A percentile compares a stretch with the other conserved stretches of the same genome.
Evolutionary conservation across 2,329 filamentous ascomycete species (phyloP).

Genomic region (Hypoxylon sp.): DNA sequence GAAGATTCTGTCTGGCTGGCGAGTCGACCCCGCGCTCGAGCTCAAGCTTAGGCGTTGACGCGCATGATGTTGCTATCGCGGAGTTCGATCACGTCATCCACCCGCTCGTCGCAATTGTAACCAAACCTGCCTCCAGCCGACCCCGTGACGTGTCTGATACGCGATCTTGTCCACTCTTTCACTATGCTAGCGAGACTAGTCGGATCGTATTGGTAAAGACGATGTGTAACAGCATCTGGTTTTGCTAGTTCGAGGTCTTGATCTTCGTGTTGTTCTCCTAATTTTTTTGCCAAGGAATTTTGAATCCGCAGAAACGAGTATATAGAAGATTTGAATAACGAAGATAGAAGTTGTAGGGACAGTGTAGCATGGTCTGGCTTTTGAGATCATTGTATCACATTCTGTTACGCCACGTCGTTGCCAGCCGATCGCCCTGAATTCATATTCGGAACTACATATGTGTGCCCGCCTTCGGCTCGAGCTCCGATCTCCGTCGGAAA

Average conservation of each 20-base stretch:
- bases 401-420: background rate
- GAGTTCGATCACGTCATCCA: conserved; percentile 50
- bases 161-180: conserved; percentile 4
- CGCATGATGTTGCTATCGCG: conserved; percentile 48
- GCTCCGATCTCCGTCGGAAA: conserved; percentile 21
- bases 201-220: conserved; percentile 7
- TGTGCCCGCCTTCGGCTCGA: conserved; percentile 14
- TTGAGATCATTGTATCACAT: background rate
- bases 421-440: background rate
- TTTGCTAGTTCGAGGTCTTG: background rate
- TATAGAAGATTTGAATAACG: background rate
- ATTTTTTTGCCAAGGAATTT: background rate
- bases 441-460: conserved; percentile 17
- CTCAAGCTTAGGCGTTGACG: conserved; percentile 32
- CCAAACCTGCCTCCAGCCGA: conserved; percentile 20
- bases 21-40: conserved; percentile 37
- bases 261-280: background rate
- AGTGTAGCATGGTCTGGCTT: background rate
- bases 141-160: conserved; percentile 27
- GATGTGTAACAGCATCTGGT: conserved; percentile 29
- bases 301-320: background rate
- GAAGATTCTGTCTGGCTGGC: conserved; percentile 27
- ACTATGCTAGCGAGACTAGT: conserved; percentile 2
- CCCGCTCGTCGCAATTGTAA: conserved; percentile 34
- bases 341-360: background rate